phyloP scores from a whole-genome alignment of 768 basidiomycete species.

The Mrakia frigida region DNA sequence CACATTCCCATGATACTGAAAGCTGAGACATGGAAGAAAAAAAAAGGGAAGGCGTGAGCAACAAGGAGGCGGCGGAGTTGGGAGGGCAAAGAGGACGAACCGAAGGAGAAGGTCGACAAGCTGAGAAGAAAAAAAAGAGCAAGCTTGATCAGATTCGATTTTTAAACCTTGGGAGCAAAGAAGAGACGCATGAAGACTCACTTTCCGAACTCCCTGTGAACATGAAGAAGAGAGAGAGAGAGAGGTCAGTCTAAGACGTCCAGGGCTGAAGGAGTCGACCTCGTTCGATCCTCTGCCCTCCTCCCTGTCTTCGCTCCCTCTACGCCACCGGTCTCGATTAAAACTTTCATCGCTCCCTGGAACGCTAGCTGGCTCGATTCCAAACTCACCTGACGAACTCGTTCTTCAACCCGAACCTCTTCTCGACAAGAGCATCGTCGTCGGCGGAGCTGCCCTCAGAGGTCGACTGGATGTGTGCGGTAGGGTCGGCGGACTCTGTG shows the following conservation, averaged over 20 bases:
- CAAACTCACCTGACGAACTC: slow-evolving; percentile 26
- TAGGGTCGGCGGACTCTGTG: slow-evolving; percentile 14
- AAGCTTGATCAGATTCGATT: neutral
- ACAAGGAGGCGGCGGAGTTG: neutral
- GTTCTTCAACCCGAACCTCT: slow-evolving; percentile 30
- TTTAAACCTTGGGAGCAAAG: neutral
- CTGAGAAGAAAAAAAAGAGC: neutral
- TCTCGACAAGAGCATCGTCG: slow-evolving; percentile 28
- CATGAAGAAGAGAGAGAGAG: neutral
- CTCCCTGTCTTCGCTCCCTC: neutral
- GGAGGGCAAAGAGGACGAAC: slow-evolving; percentile 10
- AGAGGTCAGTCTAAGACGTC: neutral
- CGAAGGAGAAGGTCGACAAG: slow-evolving; percentile 25
- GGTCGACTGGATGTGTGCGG: neutral
- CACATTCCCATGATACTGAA: slow-evolving; percentile 65
- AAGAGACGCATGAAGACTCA: neutral
- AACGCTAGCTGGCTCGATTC: neutral
- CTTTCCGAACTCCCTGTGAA: slow-evolving; percentile 32
- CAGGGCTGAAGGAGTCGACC: no score
- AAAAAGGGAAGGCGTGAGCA: slow-evolving; percentile 59
- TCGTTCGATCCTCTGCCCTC: neutral
- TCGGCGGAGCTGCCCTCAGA: neutral
- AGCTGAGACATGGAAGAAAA: neutral
- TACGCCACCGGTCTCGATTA: neutral
- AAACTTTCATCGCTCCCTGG: neutral